A percentile compares a stretch with the other conserved stretches of the same genome.
Evolutionary conservation across 192 early-diverging fungal species (phyloP).

Genomic region (Mortierella claussenii): DNA sequence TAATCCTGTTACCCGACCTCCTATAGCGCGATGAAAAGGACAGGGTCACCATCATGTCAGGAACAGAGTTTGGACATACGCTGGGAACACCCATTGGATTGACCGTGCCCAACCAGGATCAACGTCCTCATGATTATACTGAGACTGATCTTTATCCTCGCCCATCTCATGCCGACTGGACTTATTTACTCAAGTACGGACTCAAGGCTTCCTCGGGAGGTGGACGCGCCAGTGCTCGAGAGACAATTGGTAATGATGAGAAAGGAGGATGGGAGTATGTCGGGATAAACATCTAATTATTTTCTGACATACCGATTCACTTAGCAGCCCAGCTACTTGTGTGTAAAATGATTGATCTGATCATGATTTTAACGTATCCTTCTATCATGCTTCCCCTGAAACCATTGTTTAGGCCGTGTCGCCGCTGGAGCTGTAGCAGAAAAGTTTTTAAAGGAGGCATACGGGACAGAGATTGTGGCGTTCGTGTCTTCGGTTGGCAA

Average conservation of each 20-base stretch:
- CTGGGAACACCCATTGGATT: conserved; percentile 96
- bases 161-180: conserved; percentile 98
- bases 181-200: conserved; percentile 95
- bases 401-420: conserved; percentile 95
- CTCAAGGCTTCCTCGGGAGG: conserved; percentile 96
- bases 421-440: conserved; percentile 98
- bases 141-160: conserved; percentile 97
- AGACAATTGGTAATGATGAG: conserved; percentile 83
- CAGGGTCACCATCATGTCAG: conserved; percentile 89
- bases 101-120: conserved; percentile 94
- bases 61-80: conserved; percentile 92
- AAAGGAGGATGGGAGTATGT: too few species aligned
- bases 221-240: conserved; percentile 92
- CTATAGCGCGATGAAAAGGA: conserved; percentile 94
- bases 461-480: conserved; percentile 92
- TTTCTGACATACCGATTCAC: too few species aligned
- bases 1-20: too few species aligned
- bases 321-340: too few species aligned
- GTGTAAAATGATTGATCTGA: too few species aligned
- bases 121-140: conserved; percentile 94
- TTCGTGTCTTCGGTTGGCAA: conserved; percentile 92
- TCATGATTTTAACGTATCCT: too few species aligned
- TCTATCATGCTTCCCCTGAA: too few species aligned
- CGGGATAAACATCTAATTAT: too few species aligned
- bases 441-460: conserved; percentile 86